Percentiles rank a stretch among this genome's conserved stretches.
Conservation (phyloP, 805 yeast species). For the Zygosaccharomyces siamensis region DNA sequence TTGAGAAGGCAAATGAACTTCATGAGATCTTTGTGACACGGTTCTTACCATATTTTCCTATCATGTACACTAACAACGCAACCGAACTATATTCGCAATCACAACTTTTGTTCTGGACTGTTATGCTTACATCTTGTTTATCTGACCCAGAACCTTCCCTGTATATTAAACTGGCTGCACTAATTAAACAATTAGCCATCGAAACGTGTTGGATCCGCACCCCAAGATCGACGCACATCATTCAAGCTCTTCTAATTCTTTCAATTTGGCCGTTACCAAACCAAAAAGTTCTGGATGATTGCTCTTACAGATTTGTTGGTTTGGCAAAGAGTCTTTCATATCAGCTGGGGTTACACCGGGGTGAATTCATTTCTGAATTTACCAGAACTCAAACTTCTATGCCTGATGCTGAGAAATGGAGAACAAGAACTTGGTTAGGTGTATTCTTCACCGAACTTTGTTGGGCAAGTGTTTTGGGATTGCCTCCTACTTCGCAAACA, state of each 20-base stretch:
- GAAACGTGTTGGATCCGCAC: conserved; percentile 92
- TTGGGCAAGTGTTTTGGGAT: conserved; percentile 82
- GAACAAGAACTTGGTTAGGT: conserved; percentile 89
- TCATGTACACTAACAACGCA: conserved; percentile 64
- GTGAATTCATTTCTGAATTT: conserved; percentile 85
- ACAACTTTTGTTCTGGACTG: conserved; percentile 84
- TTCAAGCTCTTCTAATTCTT: conserved; percentile 80
- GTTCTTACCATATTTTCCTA: conserved; percentile 75
- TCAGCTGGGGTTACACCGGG: conserved; percentile 87
- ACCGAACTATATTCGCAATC: conserved; percentile 77
- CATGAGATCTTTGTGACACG: conserved; percentile 64
- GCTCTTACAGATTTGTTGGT: conserved; percentile 83
- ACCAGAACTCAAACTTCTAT: conserved; percentile 83
- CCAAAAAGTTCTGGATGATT: conserved; percentile 86
- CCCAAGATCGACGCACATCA: conserved; percentile 89
- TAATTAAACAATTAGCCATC: conserved; percentile 80
- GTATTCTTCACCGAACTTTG: conserved; percentile 84
- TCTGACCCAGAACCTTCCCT: conserved; percentile 84
- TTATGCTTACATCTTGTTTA: conserved; percentile 76
- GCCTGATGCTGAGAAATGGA: conserved; percentile 90
- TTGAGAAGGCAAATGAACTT: conserved; percentile 63
- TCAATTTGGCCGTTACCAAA: conserved; percentile 92
- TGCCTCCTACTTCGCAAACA: conserved; percentile 81
- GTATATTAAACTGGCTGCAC: conserved; percentile 67
- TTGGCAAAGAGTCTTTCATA: conserved; percentile 78